phyloP scores from a whole-genome alignment of 768 basidiomycete species.

The Lactarius trivialis region DNA sequence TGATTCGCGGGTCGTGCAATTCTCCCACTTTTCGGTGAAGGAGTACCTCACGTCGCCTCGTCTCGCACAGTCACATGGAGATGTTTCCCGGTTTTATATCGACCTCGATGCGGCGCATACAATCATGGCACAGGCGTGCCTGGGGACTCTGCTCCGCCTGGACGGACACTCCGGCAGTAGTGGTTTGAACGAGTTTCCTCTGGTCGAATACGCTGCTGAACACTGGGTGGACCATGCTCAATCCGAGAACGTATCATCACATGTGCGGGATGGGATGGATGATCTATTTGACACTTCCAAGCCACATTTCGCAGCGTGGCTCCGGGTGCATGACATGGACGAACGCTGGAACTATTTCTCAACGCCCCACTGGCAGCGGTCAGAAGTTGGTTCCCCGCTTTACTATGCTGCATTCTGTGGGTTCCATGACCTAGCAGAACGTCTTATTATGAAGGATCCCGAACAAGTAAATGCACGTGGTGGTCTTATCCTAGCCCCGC shows the following conservation, averaged over 20 bases:
- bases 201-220: not conserved
- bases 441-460: not conserved
- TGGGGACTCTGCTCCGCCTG: not conserved
- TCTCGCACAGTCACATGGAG: not conserved
- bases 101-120: not conserved
- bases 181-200: not conserved
- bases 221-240: not conserved
- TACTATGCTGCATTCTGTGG: not conserved
- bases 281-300: not conserved
- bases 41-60: not conserved
- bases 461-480: not conserved
- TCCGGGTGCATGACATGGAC: not conserved
- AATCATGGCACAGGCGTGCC: not conserved
- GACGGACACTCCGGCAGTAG: not conserved
- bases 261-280: not conserved
- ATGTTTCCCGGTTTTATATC: not conserved
- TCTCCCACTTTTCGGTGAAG: not conserved
- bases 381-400: not conserved
- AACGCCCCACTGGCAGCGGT: too few species aligned
- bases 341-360: not conserved
- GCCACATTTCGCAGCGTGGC: not conserved
- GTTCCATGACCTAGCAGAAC: not conserved
- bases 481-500: not conserved
- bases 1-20: not conserved
- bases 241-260: not conserved